Evolutionary conservation across 768 basidiomycete genomes (phyloP).

Genomic region (Suillus placidus): DNA sequence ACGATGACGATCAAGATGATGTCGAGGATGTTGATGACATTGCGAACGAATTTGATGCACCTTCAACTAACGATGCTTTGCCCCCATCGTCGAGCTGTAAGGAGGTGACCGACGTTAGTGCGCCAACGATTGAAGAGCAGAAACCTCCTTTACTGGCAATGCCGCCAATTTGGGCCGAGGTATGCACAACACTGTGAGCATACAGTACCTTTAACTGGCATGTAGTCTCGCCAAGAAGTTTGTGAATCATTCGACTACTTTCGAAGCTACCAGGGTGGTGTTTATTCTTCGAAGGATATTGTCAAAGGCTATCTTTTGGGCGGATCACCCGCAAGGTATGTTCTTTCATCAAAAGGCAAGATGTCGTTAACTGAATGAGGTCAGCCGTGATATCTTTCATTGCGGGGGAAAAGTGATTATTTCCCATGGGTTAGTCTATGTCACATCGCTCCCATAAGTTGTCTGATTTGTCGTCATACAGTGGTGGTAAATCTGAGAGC

Average conservation of each 20-base stretch:
- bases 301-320: conserved; percentile 80
- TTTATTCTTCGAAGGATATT: conserved; percentile 62
- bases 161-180: conserved; percentile 51
- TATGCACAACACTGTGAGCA: conserved; percentile 22
- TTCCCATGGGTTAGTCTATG: conserved; percentile 71
- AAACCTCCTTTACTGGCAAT: conserved; percentile 29
- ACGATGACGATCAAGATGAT: conserved; percentile 26
- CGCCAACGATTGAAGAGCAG: neutral
- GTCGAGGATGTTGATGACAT: conserved; percentile 7
- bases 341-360: conserved; percentile 9
- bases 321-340: conserved; percentile 67
- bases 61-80: conserved; percentile 18
- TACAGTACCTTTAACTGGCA: conserved; percentile 3
- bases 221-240: conserved; percentile 79
- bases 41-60: conserved; percentile 12
- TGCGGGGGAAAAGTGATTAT: conserved; percentile 72
- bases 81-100: conserved; percentile 11
- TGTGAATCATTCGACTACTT: conserved; percentile 77
- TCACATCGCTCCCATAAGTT: neutral
- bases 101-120: neutral
- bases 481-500: conserved; percentile 72
- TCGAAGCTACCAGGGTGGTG: conserved; percentile 76
- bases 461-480: conserved; percentile 26
- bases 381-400: conserved; percentile 69
- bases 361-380: neutral